These are phyloP conservation scores for Sclerotinia subarctica DNA, from an alignment of 2,329 filamentous ascomycete genomes.

Conservation along the genomic window DNA sequence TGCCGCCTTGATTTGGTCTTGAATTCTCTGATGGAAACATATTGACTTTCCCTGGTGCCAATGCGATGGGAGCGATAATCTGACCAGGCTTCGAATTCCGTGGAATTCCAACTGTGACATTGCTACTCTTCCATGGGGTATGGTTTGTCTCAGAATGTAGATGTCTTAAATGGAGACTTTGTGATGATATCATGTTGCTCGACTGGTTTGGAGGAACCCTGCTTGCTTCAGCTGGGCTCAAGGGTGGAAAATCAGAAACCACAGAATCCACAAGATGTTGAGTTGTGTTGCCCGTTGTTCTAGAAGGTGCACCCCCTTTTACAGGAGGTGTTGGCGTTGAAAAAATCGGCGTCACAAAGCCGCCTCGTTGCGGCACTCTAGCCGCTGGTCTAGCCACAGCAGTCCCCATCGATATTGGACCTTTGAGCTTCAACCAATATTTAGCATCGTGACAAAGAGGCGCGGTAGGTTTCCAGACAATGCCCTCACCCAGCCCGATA, in stretches of 20 bases:
- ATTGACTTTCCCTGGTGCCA: too few relatives aligned
- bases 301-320: too few relatives aligned
- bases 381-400: background rate
- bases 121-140: too few relatives aligned
- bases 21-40: background rate
- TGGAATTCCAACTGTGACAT: background rate
- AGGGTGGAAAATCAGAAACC: background rate
- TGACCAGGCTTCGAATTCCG: background rate
- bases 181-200: background rate
- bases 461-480: constrained; percentile 31
- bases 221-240: background rate
- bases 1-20: background rate
- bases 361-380: background rate
- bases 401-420: constrained; percentile 12
- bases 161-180: background rate
- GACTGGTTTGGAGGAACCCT: rapidly evolving
- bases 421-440: constrained; percentile 34
- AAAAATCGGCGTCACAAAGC: background rate
- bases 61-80: rapidly evolving
- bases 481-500: constrained; percentile 29
- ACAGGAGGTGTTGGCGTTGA: background rate
- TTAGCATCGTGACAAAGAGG: constrained; percentile 26
- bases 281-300: background rate
- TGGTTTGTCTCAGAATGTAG: background rate
- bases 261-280: too few relatives aligned